Conservation (phyloP, 768 basidiomycete species). For the Sporobolomyces phaffii region DNA sequence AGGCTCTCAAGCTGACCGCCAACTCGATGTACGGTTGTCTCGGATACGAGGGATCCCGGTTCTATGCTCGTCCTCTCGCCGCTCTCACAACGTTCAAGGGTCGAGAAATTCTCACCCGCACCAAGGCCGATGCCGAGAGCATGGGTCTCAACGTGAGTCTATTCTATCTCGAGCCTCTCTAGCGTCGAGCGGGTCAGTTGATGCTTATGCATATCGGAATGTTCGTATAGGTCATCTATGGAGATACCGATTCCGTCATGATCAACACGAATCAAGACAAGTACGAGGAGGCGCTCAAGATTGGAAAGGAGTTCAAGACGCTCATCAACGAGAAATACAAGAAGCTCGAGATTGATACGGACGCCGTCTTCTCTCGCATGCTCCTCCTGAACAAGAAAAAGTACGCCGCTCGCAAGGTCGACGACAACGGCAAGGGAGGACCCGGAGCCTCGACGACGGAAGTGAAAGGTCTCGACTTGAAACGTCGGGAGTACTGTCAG, state of each 20-base stretch:
- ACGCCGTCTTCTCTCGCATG: slow-evolving; percentile 85
- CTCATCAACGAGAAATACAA: slow-evolving; percentile 92
- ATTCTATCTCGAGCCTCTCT: not conserved
- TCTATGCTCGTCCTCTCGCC: slow-evolving; percentile 93
- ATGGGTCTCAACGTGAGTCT: slow-evolving; percentile 73
- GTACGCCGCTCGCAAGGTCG: slow-evolving; percentile 93
- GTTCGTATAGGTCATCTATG: slow-evolving; percentile 77
- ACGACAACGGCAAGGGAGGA: slow-evolving; percentile 59
- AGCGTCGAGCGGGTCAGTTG: not conserved
- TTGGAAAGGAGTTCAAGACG: slow-evolving; percentile 87
- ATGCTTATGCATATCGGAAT: not conserved
- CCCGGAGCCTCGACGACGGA: slow-evolving; percentile 60
- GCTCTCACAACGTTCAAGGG: slow-evolving; percentile 96
- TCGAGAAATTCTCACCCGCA: slow-evolving; percentile 90
- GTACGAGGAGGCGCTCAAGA: slow-evolving; percentile 79
- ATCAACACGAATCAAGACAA: slow-evolving; percentile 92
- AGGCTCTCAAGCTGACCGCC: slow-evolving; percentile 92
- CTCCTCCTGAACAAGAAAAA: slow-evolving; percentile 97
- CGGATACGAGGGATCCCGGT: slow-evolving; percentile 92
- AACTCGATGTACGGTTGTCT: slow-evolving; percentile 99
- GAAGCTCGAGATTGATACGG: slow-evolving; percentile 92
- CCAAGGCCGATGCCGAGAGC: slow-evolving; percentile 83
- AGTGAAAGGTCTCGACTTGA: slow-evolving; percentile 98
- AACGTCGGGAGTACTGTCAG: slow-evolving; percentile 86
- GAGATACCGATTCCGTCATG: slow-evolving; percentile 98